Base-by-base conservation (phyloP, 768 basidiomycete genomes). In the Mycena amicta region DNA sequence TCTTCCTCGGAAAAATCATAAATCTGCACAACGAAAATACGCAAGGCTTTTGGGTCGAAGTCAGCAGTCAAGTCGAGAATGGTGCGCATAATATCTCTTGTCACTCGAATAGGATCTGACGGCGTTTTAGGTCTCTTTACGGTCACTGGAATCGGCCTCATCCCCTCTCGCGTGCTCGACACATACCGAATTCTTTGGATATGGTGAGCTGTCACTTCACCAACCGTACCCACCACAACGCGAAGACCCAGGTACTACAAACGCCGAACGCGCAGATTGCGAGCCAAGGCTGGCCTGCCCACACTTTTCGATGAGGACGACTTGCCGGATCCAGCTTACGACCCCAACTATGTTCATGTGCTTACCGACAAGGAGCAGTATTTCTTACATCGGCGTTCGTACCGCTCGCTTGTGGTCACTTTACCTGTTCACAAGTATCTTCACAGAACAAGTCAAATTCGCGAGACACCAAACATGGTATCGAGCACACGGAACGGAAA, bases 41-140 rank as follows among this genome's bases (percentile, higher is more conserved):
- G 0, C 87, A 93, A 73, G 86, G 87, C 23, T 87, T 89, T 55
- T 95, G 92, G 93, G 81, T 92, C 16, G 90, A 93, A 72, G 77
- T 91, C 43, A 82, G 82, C 45, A 87, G 85, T 4, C 92, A 95
- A 68, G 77, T 93, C 40, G 84, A 80, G 63, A 92, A 90, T 67
- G 91, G 90, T 87, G 56, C 13, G 71, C n/a, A n/a, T n/a, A n/a
- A n/a, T n/a, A 58, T 25, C 18, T 46, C 30, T 29, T 27, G 23
- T 37, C 40, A 47, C 16, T 55, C 28, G 4, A 30, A 41, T 5
- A 46, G 6, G 26, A 30, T 53, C n/a, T n/a, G 12, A 37, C 39
- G 13, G 22, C 12, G 27, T 29, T 30, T 6, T 49, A 89, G 88
- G 85, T 37, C 76, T 93, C 20, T 93, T 94, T 68, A 91, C 91